Percentiles rank a stretch among this genome's conserved stretches.
These are phyloP conservation scores for Yamadazyma triangularis DNA, from an alignment of 1,139 yeast genomes.

Conservation along the genomic window DNA sequence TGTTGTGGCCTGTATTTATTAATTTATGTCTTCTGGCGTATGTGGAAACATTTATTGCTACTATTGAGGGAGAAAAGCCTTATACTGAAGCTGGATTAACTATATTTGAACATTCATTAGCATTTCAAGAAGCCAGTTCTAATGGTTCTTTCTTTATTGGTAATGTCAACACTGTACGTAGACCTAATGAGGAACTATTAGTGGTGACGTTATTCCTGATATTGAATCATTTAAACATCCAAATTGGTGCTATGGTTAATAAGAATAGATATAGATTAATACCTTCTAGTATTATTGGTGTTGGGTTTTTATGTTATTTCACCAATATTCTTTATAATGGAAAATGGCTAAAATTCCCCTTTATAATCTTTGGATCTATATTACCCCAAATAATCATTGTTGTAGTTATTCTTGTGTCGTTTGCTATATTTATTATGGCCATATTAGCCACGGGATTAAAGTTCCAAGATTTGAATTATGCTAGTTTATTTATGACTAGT, in stretches of 20 bases:
- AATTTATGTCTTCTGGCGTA: conserved; percentile 61
- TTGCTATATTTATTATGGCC: conserved; percentile 50
- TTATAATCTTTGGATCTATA: conserved; percentile 50
- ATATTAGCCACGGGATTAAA: conserved; percentile 54
- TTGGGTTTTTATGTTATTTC: conserved; percentile 46
- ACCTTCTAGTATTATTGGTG: conserved; percentile 57
- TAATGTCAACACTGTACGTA: conserved; percentile 16
- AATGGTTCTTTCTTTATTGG: conserved; percentile 28
- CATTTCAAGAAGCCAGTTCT: conserved; percentile 67
- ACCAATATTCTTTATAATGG: conserved; percentile 31
- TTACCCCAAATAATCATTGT: conserved; percentile 57
- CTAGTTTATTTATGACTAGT: conserved; percentile 36
- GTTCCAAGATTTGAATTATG: conserved; percentile 42
- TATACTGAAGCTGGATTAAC: conserved; percentile 67
- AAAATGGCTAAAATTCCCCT: conserved; percentile 39
- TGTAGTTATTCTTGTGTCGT: conserved; percentile 46
- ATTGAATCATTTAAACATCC: conserved; percentile 52
- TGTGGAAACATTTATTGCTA: conserved; percentile 65
- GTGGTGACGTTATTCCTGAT: conserved; percentile 50
- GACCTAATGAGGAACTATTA: conserved; percentile 53
- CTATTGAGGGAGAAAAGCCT: conserved; percentile 55
- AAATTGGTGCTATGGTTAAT: conserved; percentile 52
- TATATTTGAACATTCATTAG: conserved; percentile 67
- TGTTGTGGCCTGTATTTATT: conserved; percentile 63
- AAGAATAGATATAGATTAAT: conserved; percentile 52